A percentile compares a stretch with the other conserved stretches of the same genome.
These are phyloP conservation scores for Fusarium sacchari DNA, from an alignment of 2,329 filamentous ascomycete genomes.

Conservation along the genomic window DNA sequence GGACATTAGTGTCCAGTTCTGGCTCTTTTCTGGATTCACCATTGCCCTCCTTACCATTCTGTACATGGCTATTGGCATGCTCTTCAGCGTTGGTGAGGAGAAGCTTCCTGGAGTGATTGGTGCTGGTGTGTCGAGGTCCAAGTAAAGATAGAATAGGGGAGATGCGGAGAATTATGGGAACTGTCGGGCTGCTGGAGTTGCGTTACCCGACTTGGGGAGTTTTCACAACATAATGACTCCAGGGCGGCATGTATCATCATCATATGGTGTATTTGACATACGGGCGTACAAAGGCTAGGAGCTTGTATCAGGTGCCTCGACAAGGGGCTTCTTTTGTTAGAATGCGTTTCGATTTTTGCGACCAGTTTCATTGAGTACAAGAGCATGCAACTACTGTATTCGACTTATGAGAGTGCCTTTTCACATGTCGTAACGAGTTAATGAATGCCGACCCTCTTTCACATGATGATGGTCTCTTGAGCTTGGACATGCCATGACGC, in stretches of 20 bases:
- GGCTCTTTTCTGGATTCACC: conserved; percentile 81
- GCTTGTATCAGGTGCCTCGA: conserved; percentile 43
- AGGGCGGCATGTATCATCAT: conserved; percentile 45
- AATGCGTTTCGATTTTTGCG: conserved; percentile 39
- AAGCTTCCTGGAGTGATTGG: conserved; percentile 93
- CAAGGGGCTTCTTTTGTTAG: conserved; percentile 43
- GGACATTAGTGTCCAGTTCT: conserved; percentile 89
- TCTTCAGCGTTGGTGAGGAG: conserved; percentile 86
- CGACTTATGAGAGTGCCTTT: not conserved
- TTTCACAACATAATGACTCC: conserved; percentile 36
- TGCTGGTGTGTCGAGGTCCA: conserved; percentile 86
- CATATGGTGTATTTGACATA: conserved; percentile 46
- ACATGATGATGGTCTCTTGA: not conserved
- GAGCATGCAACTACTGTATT: conserved; percentile 21
- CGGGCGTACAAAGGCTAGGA: conserved; percentile 45
- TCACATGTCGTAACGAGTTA: not conserved
- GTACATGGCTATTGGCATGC: conserved; percentile 76
- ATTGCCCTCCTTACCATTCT: conserved; percentile 75
- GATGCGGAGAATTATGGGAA: conserved; percentile 10
- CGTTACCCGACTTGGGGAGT: conserved; percentile 34
- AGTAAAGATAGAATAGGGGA: conserved; percentile 51
- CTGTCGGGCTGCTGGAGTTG: conserved; percentile 34
- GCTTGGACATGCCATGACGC: not conserved
- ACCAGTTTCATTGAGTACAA: conserved; percentile 21
- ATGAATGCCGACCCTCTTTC: not conserved